Evolutionary conservation across 441 rosid species (phyloP).

Genomic region (Croton setiger): DNA sequence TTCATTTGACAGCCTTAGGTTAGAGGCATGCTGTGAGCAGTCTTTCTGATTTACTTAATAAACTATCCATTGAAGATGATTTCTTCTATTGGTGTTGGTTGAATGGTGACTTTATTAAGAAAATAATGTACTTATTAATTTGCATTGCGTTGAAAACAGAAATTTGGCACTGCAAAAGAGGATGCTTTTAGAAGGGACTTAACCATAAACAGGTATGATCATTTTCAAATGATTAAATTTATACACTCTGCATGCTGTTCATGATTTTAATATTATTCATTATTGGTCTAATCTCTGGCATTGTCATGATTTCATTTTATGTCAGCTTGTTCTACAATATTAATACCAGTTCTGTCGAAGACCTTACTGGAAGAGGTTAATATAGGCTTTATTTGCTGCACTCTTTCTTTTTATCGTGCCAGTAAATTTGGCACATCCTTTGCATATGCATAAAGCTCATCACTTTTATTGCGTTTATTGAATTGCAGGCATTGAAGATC

Average conservation of each 20-base stretch:
- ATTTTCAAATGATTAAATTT: neutral
- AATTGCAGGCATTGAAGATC: conserved; percentile 71
- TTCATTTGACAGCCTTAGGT: neutral
- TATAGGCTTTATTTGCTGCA: conserved; percentile 10
- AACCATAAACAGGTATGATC: conserved; percentile 81
- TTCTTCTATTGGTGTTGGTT: neutral
- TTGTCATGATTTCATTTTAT: conserved; percentile 22
- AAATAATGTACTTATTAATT: neutral
- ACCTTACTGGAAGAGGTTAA: conserved; percentile 84
- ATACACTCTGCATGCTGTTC: neutral
- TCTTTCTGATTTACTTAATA: neutral
- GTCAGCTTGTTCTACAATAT: conserved; percentile 90
- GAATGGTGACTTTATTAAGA: neutral
- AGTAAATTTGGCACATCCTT: conserved; percentile 16
- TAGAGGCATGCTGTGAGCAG: neutral
- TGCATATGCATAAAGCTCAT: neutral
- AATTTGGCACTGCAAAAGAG: conserved; percentile 88
- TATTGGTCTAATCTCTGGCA: conserved; percentile 4
- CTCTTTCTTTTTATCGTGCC: conserved; percentile 6
- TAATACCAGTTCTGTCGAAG: conserved; percentile 70
- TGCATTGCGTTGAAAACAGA: conserved; percentile 33
- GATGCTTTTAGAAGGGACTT: conserved; percentile 97
- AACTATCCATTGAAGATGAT: neutral
- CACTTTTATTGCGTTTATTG: conserved; percentile 2
- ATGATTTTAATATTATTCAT: neutral